phyloP scores from a whole-genome alignment of 306 rosid species.

The Oxytropis ochrocephala region DNA sequence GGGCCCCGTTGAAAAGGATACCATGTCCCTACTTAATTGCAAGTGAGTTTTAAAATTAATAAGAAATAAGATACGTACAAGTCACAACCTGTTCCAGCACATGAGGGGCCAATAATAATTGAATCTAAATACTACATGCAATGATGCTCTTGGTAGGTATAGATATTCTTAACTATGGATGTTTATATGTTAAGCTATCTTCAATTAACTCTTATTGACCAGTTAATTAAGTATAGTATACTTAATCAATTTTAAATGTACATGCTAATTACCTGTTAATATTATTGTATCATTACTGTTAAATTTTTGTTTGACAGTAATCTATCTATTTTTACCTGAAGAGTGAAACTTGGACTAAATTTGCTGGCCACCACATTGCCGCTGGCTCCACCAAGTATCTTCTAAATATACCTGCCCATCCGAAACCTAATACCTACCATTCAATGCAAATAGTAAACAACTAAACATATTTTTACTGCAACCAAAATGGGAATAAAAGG shows the following conservation, averaged over 20 bases:
- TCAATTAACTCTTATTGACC: too few species aligned
- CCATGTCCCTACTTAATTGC: neutral
- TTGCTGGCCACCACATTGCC: constrained; percentile 98
- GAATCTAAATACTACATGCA: neutral
- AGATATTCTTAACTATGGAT: too few species aligned
- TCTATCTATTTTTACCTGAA: constrained; percentile 47
- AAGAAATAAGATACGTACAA: neutral
- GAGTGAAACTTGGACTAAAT: constrained; percentile 93
- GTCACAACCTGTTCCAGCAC: neutral
- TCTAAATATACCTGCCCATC: constrained; percentile 95
- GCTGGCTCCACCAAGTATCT: constrained; percentile 87
- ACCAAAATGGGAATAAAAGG: neutral
- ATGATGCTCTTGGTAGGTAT: neutral
- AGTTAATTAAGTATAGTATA: too few species aligned
- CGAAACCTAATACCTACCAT: constrained; percentile 83
- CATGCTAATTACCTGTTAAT: too few species aligned
- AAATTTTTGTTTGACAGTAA: too few species aligned
- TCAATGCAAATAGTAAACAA: neutral
- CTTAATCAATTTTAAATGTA: too few species aligned
- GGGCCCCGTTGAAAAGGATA: neutral
- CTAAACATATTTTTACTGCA: too few species aligned
- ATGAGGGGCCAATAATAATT: neutral
- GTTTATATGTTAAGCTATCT: neutral
- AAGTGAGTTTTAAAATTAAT: neutral
- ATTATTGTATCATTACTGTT: too few species aligned